These are phyloP conservation scores for Senna siamea DNA, from an alignment of 306 rosid species.

Conservation along the genomic window DNA sequence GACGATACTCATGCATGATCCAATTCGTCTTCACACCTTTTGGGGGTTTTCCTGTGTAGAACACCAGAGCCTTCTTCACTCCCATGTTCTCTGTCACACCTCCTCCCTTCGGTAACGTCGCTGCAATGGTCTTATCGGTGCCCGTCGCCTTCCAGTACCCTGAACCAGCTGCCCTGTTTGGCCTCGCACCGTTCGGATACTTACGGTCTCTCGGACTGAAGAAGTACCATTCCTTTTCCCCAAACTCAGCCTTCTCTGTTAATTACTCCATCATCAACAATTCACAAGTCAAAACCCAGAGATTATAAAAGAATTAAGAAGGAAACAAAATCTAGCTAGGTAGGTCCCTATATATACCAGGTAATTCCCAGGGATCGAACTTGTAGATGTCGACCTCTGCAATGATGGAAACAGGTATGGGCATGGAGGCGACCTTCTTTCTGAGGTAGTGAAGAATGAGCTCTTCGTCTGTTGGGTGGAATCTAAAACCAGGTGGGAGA, in stretches of 20 bases:
- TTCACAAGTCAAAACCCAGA: no score
- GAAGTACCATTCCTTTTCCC: constrained; percentile 80
- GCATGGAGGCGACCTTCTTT: constrained; percentile 52
- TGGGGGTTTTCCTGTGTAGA: constrained; percentile 67
- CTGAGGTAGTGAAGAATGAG: constrained; percentile 61
- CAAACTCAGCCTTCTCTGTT: constrained; percentile 63
- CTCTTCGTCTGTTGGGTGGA: constrained; percentile 65
- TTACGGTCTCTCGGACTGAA: constrained; percentile 68
- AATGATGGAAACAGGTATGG: constrained; percentile 60
- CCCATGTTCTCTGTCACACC: constrained; percentile 51
- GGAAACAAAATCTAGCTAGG: no score
- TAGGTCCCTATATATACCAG: no score
- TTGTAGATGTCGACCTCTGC: constrained; percentile 68
- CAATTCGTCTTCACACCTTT: constrained; percentile 67
- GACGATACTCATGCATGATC: constrained; percentile 79
- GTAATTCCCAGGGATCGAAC: constrained; percentile 62
- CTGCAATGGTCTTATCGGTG: constrained; percentile 53
- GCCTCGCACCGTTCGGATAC: constrained; percentile 69
- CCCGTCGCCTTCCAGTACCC: constrained; percentile 82
- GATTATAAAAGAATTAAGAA: no score
- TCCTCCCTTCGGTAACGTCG: constrained; percentile 42
- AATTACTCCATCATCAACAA: no score
- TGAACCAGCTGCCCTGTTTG: constrained; percentile 75
- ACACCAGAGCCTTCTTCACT: constrained; percentile 66
- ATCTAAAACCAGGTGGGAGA: constrained; percentile 64